These are phyloP conservation scores for Prunus armeniaca DNA, from an alignment of 306 rosid species.

Conservation along the genomic window DNA sequence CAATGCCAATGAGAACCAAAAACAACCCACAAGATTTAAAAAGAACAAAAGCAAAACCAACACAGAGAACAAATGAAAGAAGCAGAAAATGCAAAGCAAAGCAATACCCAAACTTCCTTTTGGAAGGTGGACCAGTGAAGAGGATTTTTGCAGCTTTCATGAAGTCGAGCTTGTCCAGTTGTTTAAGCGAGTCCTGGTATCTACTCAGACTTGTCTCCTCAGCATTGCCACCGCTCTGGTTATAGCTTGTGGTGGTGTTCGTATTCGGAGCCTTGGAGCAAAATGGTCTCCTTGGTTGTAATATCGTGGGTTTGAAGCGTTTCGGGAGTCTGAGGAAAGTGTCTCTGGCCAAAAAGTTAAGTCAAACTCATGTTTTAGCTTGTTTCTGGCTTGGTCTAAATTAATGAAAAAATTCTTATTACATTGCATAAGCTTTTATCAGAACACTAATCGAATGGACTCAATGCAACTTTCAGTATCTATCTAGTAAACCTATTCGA, in stretches of 20 bases:
- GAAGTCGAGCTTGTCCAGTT: conserved; percentile 71
- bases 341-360: neutral
- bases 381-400: neutral
- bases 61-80: neutral
- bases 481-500: neutral
- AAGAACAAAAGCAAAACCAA: neutral
- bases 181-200: conserved; percentile 49
- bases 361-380: neutral
- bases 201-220: conserved; percentile 27
- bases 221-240: conserved; percentile 15
- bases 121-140: conserved; percentile 59
- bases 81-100: neutral
- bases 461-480: neutral
- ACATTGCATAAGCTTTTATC: neutral
- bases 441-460: neutral
- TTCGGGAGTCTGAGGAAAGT: conserved; percentile 29
- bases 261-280: conserved; percentile 21
- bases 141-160: conserved; percentile 72
- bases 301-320: conserved; percentile 24
- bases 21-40: neutral
- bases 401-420: neutral
- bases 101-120: conserved; percentile 72
- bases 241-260: neutral
- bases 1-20: conserved; percentile 30
- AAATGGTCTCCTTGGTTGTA: conserved; percentile 29